Evolutionary conservation across 257 asterid genomes (phyloP).

Genomic region (Solanum ahanhuiri): DNA sequence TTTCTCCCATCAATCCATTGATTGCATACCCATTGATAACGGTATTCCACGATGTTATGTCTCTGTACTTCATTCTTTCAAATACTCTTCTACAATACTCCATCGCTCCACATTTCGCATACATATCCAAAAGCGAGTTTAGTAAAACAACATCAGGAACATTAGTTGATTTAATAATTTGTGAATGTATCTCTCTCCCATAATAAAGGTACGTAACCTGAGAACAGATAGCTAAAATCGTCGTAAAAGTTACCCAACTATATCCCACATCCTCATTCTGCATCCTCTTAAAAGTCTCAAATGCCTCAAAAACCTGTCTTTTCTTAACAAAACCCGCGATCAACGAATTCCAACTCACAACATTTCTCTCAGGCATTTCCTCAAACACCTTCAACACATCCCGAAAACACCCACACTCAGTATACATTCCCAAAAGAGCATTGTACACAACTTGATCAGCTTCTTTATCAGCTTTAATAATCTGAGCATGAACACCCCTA

Average conservation of each 20-base stretch:
- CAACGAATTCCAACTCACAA: slow-evolving; percentile 36
- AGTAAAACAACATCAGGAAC: slow-evolving; percentile 22
- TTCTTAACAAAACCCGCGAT: slow-evolving; percentile 23
- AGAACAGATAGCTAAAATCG: slow-evolving; percentile 22
- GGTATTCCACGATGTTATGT: slow-evolving; percentile 37
- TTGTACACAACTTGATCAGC: slow-evolving; percentile 46
- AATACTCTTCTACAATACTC: slow-evolving; percentile 28
- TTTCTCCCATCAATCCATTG: slow-evolving; percentile 24
- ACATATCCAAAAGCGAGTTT: slow-evolving; percentile 38
- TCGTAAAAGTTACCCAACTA: slow-evolving; percentile 39
- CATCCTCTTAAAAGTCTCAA: slow-evolving; percentile 32
- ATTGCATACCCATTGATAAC: slow-evolving; percentile 37
- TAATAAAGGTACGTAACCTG: slow-evolving; percentile 20
- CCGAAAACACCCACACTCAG: slow-evolving; percentile 25
- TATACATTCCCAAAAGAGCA: slow-evolving; percentile 34
- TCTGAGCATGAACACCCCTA: slow-evolving; percentile 30
- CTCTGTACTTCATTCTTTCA: slow-evolving; percentile 20
- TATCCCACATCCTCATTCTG: slow-evolving; percentile 29
- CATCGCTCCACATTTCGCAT: slow-evolving; percentile 36
- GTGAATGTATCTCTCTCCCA: slow-evolving; percentile 37
- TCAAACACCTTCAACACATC: slow-evolving; percentile 32
- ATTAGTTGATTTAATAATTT: slow-evolving; percentile 22
- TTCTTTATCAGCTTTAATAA: slow-evolving; percentile 16
- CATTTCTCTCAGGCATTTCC: slow-evolving; percentile 38
- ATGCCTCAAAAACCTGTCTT: slow-evolving; percentile 27